Evolutionary conservation across 2,329 filamentous ascomycete species (phyloP).

Genomic region (Pseudogymnoascus sp.): DNA sequence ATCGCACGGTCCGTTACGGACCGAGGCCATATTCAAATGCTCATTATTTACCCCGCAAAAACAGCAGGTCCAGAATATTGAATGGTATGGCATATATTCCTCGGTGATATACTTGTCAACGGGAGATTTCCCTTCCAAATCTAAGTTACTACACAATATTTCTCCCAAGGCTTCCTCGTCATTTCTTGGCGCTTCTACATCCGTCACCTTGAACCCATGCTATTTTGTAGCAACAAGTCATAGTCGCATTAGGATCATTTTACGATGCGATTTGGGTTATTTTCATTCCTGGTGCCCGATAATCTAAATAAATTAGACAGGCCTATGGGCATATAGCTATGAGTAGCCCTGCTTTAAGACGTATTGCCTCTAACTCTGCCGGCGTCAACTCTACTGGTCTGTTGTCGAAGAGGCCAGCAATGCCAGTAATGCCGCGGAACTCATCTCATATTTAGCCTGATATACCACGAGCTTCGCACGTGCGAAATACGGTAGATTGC

Average conservation of each 20-base stretch:
- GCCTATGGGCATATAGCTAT: not conserved
- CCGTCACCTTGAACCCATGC: not conserved
- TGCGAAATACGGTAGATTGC: not conserved
- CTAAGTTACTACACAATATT: not conserved
- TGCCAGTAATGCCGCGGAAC: not conserved
- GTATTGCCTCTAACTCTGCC: not conserved
- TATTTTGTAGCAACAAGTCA: not conserved
- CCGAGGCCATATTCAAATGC: not conserved
- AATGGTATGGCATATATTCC: not conserved
- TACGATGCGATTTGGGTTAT: not conserved
- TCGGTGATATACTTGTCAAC: not conserved
- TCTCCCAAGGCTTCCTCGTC: not conserved
- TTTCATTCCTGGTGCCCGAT: not conserved
- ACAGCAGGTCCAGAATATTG: not conserved
- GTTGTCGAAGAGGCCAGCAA: not conserved
- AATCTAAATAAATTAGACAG: not conserved
- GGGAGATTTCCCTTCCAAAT: not conserved
- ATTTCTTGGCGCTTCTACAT: not conserved
- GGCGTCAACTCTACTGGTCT: not conserved
- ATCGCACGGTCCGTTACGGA: not conserved
- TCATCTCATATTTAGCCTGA: not conserved
- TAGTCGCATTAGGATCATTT: too few species aligned
- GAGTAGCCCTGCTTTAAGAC: not conserved
- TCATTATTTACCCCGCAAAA: not conserved
- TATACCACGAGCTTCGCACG: not conserved